Evolutionary conservation across 139 green algal species (phyloP), one percentile per base, ranked within the genome.

Genomic region (Picochlorum sp.): DNA sequence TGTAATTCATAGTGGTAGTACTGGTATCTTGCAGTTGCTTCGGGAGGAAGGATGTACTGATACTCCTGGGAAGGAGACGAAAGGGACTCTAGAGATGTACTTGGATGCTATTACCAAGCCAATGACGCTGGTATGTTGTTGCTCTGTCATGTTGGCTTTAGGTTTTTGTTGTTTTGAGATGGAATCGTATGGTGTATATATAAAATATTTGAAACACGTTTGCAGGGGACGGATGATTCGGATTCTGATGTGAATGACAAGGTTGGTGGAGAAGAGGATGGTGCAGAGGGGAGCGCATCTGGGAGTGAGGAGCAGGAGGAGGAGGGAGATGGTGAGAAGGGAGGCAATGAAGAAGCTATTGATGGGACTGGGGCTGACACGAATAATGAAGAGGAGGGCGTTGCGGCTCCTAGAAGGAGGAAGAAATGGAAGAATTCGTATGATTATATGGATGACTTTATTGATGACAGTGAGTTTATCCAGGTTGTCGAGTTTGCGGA

Each of bases 381-480:
- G 13, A 30, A 30, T 34, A 37, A 37, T n/a, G 58, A 65, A 10
- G 58, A 52, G 13, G 58, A 26, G 6, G 58, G 20, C 7, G 13
- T 20, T 28, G 20, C n/a, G 14, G 26, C 21, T n/a, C n/a, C 21
- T 57, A 65, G 1, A 14, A 30, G 21, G 26, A 34, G 23, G 34
- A 59, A 59, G 20, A 34, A 59, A 59, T 41, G 34, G 34, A 41
- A 41, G 34, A 31, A 59, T 59, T 30, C 21, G 4, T 66, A 66
- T 41, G 60, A 66, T 57, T 66, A 66, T 24, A 23, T 23, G 28
- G 60, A 66, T 45, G 60, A 59, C 21, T 66, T 66, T 41, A 66
- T 66, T 23, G 60, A 66, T 44, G 60, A 66, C 37, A 59, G n/a
- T 21, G 60, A 66, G n/a, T 66, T 66, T 21, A 45, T 56, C 26